A percentile compares a stretch with the other conserved stretches of the same genome.
phyloP scores from a whole-genome alignment of 768 basidiomycete genomes.

The Boletellus sp. region DNA sequence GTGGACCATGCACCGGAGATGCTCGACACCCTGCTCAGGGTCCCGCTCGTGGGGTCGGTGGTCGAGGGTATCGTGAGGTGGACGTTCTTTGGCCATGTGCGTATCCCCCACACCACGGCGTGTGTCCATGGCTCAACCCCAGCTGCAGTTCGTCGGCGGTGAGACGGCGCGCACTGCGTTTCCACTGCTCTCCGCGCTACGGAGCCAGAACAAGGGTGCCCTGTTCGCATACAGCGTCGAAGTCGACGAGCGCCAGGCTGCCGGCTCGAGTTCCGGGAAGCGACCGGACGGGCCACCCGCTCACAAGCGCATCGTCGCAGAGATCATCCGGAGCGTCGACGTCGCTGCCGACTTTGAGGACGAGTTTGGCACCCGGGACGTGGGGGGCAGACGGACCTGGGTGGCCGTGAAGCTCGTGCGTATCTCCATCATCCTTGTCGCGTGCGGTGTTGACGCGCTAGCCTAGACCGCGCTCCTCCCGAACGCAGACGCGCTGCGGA shows the following conservation, averaged over 20 bases:
- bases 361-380: slow-evolving; percentile 21
- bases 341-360: slow-evolving; percentile 82
- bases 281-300: slow-evolving; percentile 26
- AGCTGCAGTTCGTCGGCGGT: slow-evolving; percentile 77
- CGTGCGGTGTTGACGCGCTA: background rate
- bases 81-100: slow-evolving; percentile 84
- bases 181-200: slow-evolving; percentile 59
- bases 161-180: slow-evolving; percentile 70
- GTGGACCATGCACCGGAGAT: slow-evolving; percentile 73
- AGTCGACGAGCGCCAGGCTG: slow-evolving; percentile 60
- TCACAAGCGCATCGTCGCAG: slow-evolving; percentile 65
- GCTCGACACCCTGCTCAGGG: slow-evolving; percentile 46
- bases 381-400: slow-evolving; percentile 60
- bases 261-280: slow-evolving; percentile 14
- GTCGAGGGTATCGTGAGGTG: slow-evolving; percentile 66
- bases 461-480: slow-evolving; percentile 66
- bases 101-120: slow-evolving; percentile 4
- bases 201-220: slow-evolving; percentile 66
- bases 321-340: slow-evolving; percentile 74
- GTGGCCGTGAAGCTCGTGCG: slow-evolving; percentile 82
- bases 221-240: slow-evolving; percentile 86
- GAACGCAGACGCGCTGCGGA: slow-evolving; percentile 55
- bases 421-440: background rate
- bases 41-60: slow-evolving; percentile 54
- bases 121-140: background rate